phyloP scores from a whole-genome alignment of 2,329 filamentous ascomycete genomes.

The Aaosphaeria arxii region DNA sequence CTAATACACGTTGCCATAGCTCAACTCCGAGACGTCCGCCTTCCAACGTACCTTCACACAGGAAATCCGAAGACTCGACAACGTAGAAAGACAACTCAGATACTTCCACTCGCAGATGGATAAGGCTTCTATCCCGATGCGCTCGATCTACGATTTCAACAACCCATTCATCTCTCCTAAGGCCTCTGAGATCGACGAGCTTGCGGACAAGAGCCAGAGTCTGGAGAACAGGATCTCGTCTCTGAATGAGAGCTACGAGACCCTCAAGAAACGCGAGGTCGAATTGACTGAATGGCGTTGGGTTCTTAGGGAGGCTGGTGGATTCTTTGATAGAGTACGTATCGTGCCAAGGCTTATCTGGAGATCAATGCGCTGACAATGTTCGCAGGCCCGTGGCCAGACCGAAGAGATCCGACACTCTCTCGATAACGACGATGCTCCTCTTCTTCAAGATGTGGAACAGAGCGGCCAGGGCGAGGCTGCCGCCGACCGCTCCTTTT shows the following conservation, averaged over 20 bases:
- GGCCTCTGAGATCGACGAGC: slow-evolving; percentile 92
- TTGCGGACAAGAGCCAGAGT: slow-evolving; percentile 86
- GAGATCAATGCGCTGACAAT: background rate
- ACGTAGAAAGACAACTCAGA: slow-evolving; percentile 94
- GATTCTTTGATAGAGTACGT: slow-evolving; percentile 81
- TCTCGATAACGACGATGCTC: slow-evolving; percentile 83
- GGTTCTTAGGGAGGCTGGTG: slow-evolving; percentile 92
- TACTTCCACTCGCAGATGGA: slow-evolving; percentile 97
- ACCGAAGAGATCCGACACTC: slow-evolving; percentile 95
- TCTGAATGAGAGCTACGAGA: slow-evolving; percentile 97
- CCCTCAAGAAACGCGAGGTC: slow-evolving; percentile 93
- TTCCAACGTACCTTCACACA: slow-evolving; percentile 98
- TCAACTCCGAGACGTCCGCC: slow-evolving; percentile 88
- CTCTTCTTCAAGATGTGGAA: slow-evolving; percentile 88
- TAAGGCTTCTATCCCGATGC: slow-evolving; percentile 80
- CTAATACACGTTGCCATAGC: slow-evolving; percentile 51
- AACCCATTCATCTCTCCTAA: slow-evolving; percentile 84
- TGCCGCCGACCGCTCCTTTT: slow-evolving; percentile 79
- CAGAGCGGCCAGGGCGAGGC: slow-evolving; percentile 69
- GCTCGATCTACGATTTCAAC: slow-evolving; percentile 86
- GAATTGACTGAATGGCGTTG: slow-evolving; percentile 98
- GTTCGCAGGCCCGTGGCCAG: slow-evolving; percentile 72
- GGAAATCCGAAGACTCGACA: slow-evolving; percentile 94
- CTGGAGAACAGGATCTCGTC: slow-evolving; percentile 88
- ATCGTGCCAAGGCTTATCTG: background rate